Evolutionary conservation across 75 land plant species (phyloP), one percentile per base, ranked within the genome.

Genomic region (Adiantum capillusveneris): DNA sequence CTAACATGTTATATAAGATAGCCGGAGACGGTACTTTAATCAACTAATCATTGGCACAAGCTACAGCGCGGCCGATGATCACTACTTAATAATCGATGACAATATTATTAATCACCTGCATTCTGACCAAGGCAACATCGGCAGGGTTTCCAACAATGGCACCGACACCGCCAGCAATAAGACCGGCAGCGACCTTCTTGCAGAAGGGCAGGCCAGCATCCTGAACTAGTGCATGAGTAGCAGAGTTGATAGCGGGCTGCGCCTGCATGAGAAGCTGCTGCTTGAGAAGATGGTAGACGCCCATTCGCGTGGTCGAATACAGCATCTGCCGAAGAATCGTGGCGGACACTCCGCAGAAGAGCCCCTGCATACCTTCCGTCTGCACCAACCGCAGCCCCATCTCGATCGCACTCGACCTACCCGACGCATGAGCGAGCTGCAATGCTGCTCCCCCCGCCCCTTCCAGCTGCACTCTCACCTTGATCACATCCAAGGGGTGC

Each of bases 291-390:
- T 70, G 70, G 51, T 70, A 70, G 6, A 70, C 52, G 0, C 73
- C 73, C 59, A 70, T 52, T 17, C 73, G 29, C 22, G 73, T 70
- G 41, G 70, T 52, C 12, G 73, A 70, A 52, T 70, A 70, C 18
- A 70, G 73, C 0, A 27, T 56, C 34, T 70, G 73, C 6, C 73
- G 58, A 25, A 70, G 53, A 34, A 70, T 37, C 30, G 73, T 36
- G 22, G 73, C 73, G 7, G 73, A 70, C 19, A 70, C 45, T 1
- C 73, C 73, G 19, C 70, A 64, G 60, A 60, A 70, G n/a, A 70
- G 50, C 1, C 66, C 70, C 16, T 64, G 46, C 28, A 59, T 29
- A 52, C 73, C 69, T 28, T 56, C 53, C 31, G 67, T 37, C 29
- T 65, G 58, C 44, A 65, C 46, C 6, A 65, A 30, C 27, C 49